Percentiles rank a stretch among this genome's conserved stretches.
These are phyloP conservation scores for Escovopsis weberi DNA, from an alignment of 2,329 filamentous ascomycete species.

Conservation along the genomic window DNA sequence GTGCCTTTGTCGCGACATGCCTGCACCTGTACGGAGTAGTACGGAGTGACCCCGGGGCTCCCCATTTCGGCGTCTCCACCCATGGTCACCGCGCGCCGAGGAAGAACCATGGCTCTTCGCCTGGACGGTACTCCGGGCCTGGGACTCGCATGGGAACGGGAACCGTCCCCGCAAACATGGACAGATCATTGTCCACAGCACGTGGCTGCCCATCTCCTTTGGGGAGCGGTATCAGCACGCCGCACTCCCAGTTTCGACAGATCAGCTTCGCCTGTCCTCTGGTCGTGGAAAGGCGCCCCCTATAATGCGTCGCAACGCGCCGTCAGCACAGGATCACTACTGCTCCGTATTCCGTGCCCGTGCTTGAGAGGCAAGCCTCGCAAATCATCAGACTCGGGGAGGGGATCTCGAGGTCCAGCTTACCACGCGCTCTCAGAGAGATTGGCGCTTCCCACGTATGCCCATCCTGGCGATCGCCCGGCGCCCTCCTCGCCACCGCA, in stretches of 20 bases:
- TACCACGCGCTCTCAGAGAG: slow-evolving; percentile 86
- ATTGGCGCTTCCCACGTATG: slow-evolving; percentile 83
- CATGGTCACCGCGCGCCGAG: slow-evolving; percentile 11
- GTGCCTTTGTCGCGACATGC: too few relatives aligned
- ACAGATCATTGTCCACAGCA: slow-evolving; percentile 8
- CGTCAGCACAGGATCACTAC: slow-evolving; percentile 11
- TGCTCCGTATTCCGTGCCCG: background rate
- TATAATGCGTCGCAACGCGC: slow-evolving; percentile 18
- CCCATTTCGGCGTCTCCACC: background rate
- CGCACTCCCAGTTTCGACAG: slow-evolving; percentile 92
- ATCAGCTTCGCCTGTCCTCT: slow-evolving; percentile 60
- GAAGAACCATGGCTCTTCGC: slow-evolving; percentile 30
- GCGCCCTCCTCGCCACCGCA: slow-evolving; percentile 1
- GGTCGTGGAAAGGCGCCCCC: slow-evolving; percentile 59
- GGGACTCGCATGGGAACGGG: slow-evolving; percentile 53
- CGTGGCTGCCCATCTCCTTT: slow-evolving; percentile 6
- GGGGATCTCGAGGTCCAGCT: slow-evolving; percentile 17
- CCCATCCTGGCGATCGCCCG: slow-evolving; percentile 41
- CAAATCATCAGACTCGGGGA: background rate
- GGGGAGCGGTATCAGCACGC: slow-evolving; percentile 56
- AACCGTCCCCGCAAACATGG: slow-evolving; percentile 37
- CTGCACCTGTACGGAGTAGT: too few relatives aligned
- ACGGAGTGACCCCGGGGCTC: too few relatives aligned
- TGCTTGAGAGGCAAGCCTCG: too few relatives aligned
- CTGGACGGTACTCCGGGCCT: slow-evolving; percentile 31